Evolutionary conservation across 495 filamentous ascomycete species (phyloP), one percentile per base, ranked within the genome.

Genomic region (Penicillium bialowiezense): DNA sequence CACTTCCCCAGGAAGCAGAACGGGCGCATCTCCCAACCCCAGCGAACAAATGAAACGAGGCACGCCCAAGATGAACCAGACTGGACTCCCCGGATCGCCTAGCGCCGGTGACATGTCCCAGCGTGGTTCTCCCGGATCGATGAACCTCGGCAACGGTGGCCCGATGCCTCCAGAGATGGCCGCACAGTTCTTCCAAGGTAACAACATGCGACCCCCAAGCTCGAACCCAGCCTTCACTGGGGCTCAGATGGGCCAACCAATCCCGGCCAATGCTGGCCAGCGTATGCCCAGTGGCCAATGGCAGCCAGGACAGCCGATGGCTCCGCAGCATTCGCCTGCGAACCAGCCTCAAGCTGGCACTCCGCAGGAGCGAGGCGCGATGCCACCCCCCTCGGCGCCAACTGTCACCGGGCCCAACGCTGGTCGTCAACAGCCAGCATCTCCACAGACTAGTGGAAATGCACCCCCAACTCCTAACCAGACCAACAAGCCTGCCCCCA

Each of bases 351-450:
- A 83, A 41, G 78, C 78, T 57, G 85, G 85, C 7, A 91, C 87
- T 9, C 86, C 89, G 3, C 87, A 89, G 60, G 87, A 90, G 65
- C 78, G 84, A 33, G 71, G 65, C 54, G 69, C 79, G 3, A 96
- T 96, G 91, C 90, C 89, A 36, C 92, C 91, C 12, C 92, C 93
- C n/a, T 87, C 88, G 50, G 88, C 85, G 19, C 89, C 88, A 6
- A 77, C 86, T 10, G 74, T 79, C 45, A 77, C 77, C 18, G 78
- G 75, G 35, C 73, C 77, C 63, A 75, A 78, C 20, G 80, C 77
- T 56, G 81, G 75, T 31, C 83, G 86, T 54, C 77, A 81, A 33
- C 81, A 77, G 55, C 89, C 90, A 3, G 78, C 88, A 33, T 95
- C 91, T 33, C 92, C 91, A 23, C 88, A 91, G 54, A 83, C 86